phyloP scores from a whole-genome alignment of 164 flowering plant species.

The Vitis riparia region DNA sequence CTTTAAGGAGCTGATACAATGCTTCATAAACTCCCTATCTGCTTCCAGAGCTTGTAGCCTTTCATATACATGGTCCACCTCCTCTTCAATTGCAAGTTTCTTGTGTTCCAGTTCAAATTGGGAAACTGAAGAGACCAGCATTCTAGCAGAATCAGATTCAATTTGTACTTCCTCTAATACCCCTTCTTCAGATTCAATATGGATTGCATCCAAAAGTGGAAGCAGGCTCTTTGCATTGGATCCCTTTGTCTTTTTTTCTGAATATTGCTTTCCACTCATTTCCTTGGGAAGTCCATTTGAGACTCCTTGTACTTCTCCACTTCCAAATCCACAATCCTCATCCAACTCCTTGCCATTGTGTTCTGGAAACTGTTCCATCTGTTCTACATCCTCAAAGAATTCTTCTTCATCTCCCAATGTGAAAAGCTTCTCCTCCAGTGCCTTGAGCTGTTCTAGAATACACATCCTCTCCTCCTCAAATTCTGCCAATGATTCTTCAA shows the following conservation, averaged over 20 bases:
- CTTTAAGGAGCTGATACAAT: slow-evolving; percentile 76
- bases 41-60: slow-evolving; percentile 90
- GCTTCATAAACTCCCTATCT: slow-evolving; percentile 80
- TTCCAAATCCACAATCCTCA: slow-evolving; percentile 18
- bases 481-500: slow-evolving; percentile 59
- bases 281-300: slow-evolving; percentile 37
- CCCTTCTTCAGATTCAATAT: slow-evolving; percentile 45
- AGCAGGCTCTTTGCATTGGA: slow-evolving; percentile 71
- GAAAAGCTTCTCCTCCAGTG: slow-evolving; percentile 78
- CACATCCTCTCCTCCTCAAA: slow-evolving; percentile 81
- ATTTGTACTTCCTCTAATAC: slow-evolving; percentile 24
- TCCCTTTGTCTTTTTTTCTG: slow-evolving; percentile 35
- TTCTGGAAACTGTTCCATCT: slow-evolving; percentile 26
- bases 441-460: slow-evolving; percentile 79
- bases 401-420: slow-evolving; percentile 60
- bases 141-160: slow-evolving; percentile 28
- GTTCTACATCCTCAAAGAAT: slow-evolving; percentile 30
- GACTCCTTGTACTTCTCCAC: slow-evolving; percentile 24
- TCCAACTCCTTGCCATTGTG: slow-evolving; percentile 16
- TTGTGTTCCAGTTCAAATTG: slow-evolving; percentile 32
- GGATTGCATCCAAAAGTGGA: slow-evolving; percentile 70
- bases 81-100: slow-evolving; percentile 63
- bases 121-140: slow-evolving; percentile 22
- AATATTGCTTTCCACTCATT: slow-evolving; percentile 29
- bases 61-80: slow-evolving; percentile 81